Base-by-base conservation (phyloP, 129 eudicot species). In the Flaveria trinervia region DNA sequence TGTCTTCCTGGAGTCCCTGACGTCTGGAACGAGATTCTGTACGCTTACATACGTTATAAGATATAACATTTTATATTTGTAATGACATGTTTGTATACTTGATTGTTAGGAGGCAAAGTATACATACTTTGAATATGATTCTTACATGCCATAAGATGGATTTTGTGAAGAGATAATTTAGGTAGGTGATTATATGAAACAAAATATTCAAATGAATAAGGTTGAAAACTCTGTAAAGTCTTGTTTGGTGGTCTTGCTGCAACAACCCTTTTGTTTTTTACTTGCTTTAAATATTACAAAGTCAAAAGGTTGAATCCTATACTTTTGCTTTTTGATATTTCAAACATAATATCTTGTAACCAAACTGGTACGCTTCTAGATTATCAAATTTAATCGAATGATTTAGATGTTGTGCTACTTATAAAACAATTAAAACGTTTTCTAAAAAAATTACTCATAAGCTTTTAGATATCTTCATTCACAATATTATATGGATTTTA, bases 1-100 rank as follows among this genome's bases (percentile, higher is more conserved):
- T 88, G 95, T 51, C 95, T 89, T 80, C 95, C 95, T 0, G 95
- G 90, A 8, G 86, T 85, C 43, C 92, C 95, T 8, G 97, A 89
- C 85, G 79, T 84, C 30, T 86, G 93, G 97, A 88, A 91, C 9
- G 85, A 91, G 72, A 79, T 90, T 25, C 80, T 90, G 0, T 86
- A 76, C 73, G 75, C 91, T 50, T 80, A 84, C 49, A 79, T 90
- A 65, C 84, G 84, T 26, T 43, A 71, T 77, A 69, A 76, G 55
- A 33, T 36, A 3, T 79, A 20, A 28, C 12, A 11, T 43, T 52
- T 49, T 46, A 33, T 28, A 2, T 62, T 49, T n/a, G 0, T 6
- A 1, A 11, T 20, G 26, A 15, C 26, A n/a, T 49, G 33, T 45
- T 39, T 10, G 7, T 8, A 39, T 17, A 33, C 33, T 39, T 17